These are phyloP conservation scores for Plantago lanceolata DNA, from an alignment of 305 asterid genomes.

Conservation along the genomic window DNA sequence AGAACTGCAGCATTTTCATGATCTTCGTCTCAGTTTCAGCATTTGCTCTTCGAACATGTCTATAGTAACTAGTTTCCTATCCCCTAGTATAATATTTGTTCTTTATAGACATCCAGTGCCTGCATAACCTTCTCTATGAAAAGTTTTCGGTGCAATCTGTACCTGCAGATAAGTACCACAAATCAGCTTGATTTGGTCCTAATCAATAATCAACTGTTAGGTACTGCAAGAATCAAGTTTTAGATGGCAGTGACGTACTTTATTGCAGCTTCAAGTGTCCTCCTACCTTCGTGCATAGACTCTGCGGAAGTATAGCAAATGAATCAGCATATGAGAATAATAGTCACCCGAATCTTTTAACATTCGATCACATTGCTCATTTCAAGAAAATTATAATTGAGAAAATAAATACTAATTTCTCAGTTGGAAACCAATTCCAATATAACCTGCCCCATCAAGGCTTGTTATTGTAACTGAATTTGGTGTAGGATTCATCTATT, in stretches of 20 bases:
- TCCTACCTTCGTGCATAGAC: slow-evolving; percentile 68
- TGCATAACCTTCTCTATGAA: slow-evolving; percentile 73
- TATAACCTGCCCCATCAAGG: slow-evolving; percentile 7
- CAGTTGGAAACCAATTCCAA: not conserved
- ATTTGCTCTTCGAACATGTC: slow-evolving; percentile 6
- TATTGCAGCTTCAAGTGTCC: slow-evolving; percentile 78
- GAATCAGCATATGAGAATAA: slow-evolving; percentile 15
- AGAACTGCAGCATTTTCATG: slow-evolving; percentile 2
- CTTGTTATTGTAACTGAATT: slow-evolving; percentile 10
- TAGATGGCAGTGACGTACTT: slow-evolving; percentile 41
- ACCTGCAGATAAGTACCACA: slow-evolving; percentile 45
- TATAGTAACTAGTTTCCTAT: slow-evolving; percentile 13
- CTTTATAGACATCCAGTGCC: slow-evolving; percentile 75
- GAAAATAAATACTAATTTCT: not conserved
- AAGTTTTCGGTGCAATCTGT: slow-evolving; percentile 69
- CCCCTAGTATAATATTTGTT: slow-evolving; percentile 51
- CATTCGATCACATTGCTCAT: no score
- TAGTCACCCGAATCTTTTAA: not conserved
- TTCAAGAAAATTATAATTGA: slow-evolving; percentile 6
- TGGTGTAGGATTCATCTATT: not conserved
- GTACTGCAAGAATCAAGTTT: slow-evolving; percentile 2
- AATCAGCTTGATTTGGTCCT: slow-evolving; percentile 8
- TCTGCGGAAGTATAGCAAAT: slow-evolving; percentile 38
- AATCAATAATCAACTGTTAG: slow-evolving; percentile 7
- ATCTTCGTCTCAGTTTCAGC: slow-evolving; percentile 3